Conservation (phyloP, 345 rosid genomes). For the Citropsis articulata region DNA sequence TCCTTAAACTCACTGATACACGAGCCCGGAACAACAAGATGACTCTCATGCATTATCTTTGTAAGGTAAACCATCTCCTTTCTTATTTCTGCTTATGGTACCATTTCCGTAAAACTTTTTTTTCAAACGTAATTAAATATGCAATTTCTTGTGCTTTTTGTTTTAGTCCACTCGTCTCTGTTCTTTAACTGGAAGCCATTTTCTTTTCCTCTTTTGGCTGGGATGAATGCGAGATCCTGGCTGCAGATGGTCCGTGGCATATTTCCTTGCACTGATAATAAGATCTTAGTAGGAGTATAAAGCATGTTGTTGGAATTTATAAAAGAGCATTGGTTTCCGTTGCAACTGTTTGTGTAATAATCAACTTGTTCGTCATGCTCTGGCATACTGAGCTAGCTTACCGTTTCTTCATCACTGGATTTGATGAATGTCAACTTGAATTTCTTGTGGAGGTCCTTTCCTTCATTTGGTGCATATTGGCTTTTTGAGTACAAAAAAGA, state of each 20-base stretch:
- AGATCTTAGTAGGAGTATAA: neutral
- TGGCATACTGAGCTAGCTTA: neutral
- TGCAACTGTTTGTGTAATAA: neutral
- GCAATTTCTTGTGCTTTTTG: constrained; percentile 1
- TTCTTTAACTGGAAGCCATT: neutral
- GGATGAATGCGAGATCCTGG: neutral
- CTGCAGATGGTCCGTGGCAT: neutral
- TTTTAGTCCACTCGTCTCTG: neutral
- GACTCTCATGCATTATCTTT: constrained; percentile 94
- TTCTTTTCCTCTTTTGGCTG: neutral
- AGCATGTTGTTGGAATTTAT: neutral
- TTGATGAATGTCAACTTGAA: neutral
- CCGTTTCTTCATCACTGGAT: neutral
- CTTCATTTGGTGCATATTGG: neutral
- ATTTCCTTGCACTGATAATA: neutral
- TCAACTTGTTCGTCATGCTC: neutral
- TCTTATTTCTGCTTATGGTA: neutral
- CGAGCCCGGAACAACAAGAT: constrained; percentile 74
- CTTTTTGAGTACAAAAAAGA: too few species aligned
- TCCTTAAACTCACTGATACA: constrained; percentile 85
- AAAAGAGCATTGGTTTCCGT: neutral
- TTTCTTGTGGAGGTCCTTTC: neutral
- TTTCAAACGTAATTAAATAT: neutral
- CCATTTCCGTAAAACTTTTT: neutral
- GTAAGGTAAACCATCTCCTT: constrained; percentile 51